phyloP scores from a whole-genome alignment of 2,329 filamentous ascomycete genomes.

The Cercospora sesami region DNA sequence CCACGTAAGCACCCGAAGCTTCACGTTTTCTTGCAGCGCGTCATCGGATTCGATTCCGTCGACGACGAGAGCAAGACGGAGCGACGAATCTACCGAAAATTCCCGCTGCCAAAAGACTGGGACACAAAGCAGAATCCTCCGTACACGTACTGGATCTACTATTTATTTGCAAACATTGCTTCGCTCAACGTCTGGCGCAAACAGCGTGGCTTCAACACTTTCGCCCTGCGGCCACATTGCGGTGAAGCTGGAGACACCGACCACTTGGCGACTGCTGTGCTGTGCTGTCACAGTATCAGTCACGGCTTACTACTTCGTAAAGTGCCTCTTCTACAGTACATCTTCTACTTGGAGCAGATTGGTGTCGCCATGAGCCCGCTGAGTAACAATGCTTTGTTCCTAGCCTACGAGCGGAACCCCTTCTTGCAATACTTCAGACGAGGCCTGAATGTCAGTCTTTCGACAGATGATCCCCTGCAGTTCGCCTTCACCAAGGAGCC shows the following conservation, averaged over 20 bases:
- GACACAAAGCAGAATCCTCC: constrained; percentile 91
- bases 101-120: constrained; percentile 87
- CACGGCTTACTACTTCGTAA: constrained; percentile 91
- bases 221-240: constrained; percentile 88
- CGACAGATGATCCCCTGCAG: constrained; percentile 93
- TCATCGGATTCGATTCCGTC: constrained; percentile 95
- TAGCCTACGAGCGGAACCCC: constrained; percentile 95
- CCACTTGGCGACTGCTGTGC: constrained; percentile 84
- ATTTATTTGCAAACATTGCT: constrained; percentile 88
- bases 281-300: constrained; percentile 96
- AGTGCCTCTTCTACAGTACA: constrained; percentile 90
- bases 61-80: constrained; percentile 98
- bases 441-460: constrained; percentile 91
- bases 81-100: constrained; percentile 91
- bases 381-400: constrained; percentile 94
- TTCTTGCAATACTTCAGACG: constrained; percentile 95
- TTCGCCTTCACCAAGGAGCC: constrained; percentile 99
- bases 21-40: constrained; percentile 89
- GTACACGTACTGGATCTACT: constrained; percentile 99
- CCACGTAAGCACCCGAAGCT: constrained; percentile 86
- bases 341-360: constrained; percentile 97
- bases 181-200: constrained; percentile 92
- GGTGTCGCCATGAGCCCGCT: constrained; percentile 99
- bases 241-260: constrained; percentile 97
- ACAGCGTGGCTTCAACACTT: constrained; percentile 91